Conservation (phyloP, 495 filamentous ascomycete species). For the Lichina pygmaea region DNA sequence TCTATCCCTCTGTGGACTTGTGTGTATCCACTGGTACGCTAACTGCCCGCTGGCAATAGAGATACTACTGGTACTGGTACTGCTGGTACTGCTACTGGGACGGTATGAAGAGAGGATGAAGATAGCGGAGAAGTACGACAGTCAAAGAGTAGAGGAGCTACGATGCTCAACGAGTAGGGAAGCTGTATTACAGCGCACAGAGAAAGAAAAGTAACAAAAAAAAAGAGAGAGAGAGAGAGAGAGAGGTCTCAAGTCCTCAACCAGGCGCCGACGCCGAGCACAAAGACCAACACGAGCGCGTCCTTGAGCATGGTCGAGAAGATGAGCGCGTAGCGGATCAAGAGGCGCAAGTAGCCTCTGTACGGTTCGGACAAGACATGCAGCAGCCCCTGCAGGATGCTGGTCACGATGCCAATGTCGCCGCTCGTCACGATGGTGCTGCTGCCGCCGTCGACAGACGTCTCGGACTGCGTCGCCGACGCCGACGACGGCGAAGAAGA, state of each 20-base stretch:
- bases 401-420: no score
- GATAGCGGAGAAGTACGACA: neutral
- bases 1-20: no score
- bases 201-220: neutral
- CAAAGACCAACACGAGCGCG: constrained; percentile 3
- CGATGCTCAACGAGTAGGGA: no score
- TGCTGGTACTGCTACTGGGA: no score
- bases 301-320: constrained; percentile 2
- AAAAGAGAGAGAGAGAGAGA: neutral
- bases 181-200: no score
- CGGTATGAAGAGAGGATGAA: no score
- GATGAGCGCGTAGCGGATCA: constrained; percentile 2
- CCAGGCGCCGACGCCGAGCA: constrained; percentile 2
- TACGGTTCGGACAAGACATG: constrained; percentile 1
- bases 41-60: no score
- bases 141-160: neutral
- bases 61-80: no score
- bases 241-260: neutral
- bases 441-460: neutral
- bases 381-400: no score
- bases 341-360: neutral
- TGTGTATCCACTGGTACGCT: no score
- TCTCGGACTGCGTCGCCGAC: neutral
- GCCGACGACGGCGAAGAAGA: neutral
- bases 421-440: no score